phyloP scores from a whole-genome alignment of 192 early-diverging fungal species.

The Coemansia sp. region DNA sequence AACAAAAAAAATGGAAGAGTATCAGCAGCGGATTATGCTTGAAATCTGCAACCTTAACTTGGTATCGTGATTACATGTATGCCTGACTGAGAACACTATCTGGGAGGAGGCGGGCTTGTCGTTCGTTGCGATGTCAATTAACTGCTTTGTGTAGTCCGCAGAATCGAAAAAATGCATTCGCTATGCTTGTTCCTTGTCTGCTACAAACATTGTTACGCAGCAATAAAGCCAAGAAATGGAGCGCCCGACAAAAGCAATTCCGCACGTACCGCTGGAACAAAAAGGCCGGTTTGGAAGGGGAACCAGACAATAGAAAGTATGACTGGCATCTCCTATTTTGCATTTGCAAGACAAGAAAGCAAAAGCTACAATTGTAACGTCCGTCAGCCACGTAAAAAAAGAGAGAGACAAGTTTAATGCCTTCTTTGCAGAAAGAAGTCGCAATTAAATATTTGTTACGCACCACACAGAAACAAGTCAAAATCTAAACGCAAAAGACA shows the following conservation, averaged over 20 bases:
- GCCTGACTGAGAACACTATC: neutral
- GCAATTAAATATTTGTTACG: neutral
- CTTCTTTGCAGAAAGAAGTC: neutral
- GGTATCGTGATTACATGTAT: neutral
- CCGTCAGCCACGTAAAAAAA: neutral
- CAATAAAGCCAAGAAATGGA: neutral
- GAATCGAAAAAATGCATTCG: neutral
- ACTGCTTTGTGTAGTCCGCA: neutral
- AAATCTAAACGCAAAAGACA: conserved; percentile 7
- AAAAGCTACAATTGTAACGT: neutral
- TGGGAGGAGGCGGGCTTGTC: neutral
- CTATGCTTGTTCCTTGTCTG: neutral
- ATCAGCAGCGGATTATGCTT: neutral
- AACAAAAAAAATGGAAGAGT: neutral
- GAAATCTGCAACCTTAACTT: neutral
- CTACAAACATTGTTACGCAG: neutral
- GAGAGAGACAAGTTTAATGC: neutral
- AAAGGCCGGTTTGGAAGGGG: neutral
- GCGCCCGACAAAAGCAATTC: neutral
- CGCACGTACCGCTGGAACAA: neutral
- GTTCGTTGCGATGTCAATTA: neutral
- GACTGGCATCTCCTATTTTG: neutral
- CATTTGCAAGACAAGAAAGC: neutral
- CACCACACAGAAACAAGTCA: neutral
- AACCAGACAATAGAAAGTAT: neutral